Percentiles rank a stretch among this genome's conserved stretches.
phyloP scores from a whole-genome alignment of 2,329 filamentous ascomycete species.

The Davidsoniella eucalypti region DNA sequence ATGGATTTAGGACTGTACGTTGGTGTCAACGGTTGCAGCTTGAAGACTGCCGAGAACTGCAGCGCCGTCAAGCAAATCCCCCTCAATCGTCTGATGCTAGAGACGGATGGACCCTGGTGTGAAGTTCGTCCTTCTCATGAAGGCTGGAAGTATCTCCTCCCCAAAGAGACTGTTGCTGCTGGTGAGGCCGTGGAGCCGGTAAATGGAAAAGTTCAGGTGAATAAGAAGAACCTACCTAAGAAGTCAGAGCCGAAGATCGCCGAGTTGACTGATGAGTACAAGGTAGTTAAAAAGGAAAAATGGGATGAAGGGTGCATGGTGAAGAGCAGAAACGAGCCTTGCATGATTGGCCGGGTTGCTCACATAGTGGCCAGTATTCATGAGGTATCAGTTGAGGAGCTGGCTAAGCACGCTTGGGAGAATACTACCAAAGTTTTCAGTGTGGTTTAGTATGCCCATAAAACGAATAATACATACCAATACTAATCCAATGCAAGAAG shows the following conservation, averaged over 20 bases:
- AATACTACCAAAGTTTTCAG: conserved; percentile 73
- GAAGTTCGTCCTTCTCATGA: conserved; percentile 84
- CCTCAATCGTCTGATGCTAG: conserved; percentile 70
- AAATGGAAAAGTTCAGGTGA: conserved; percentile 5
- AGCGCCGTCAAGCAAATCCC: conserved; percentile 66
- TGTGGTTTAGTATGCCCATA: conserved; percentile 31
- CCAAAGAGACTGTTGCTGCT: conserved; percentile 13
- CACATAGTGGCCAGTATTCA: conserved; percentile 78
- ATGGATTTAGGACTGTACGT: conserved; percentile 72
- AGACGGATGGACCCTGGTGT: conserved; percentile 97
- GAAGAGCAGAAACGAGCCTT: conserved; percentile 89
- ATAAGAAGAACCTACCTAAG: conserved; percentile 21
- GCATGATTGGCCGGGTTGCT: conserved; percentile 73
- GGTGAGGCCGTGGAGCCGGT: neutral
- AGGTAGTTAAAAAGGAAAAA: conserved; percentile 88
- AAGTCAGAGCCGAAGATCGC: conserved; percentile 40
- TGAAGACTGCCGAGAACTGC: conserved; percentile 88
- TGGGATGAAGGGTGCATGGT: conserved; percentile 79
- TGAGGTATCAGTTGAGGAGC: conserved; percentile 58
- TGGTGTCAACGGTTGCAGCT: conserved; percentile 89
- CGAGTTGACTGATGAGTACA: conserved; percentile 58
- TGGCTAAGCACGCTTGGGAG: conserved; percentile 71
- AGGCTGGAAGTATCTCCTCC: conserved; percentile 51
- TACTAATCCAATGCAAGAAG: neutral
- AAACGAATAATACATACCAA: neutral